Conservation (phyloP, 345 rosid species). For the Rhizophora apiculata region DNA sequence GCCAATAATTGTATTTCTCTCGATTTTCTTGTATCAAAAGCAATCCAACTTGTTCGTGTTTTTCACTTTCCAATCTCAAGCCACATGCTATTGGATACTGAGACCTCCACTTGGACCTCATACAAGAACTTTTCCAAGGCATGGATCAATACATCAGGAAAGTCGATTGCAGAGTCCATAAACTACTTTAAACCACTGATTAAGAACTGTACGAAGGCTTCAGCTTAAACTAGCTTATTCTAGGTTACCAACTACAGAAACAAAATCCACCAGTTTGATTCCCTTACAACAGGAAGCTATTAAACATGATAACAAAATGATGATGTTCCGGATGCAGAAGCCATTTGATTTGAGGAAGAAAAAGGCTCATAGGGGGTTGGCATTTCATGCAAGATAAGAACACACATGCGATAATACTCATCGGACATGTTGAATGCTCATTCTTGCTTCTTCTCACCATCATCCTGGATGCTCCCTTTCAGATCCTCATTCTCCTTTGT, state of each 20-base stretch:
- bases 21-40: too few species aligned
- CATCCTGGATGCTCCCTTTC: conserved; percentile 36
- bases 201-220: not conserved
- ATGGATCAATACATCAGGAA: too few species aligned
- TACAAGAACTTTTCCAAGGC: too few species aligned
- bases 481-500: conserved; percentile 68
- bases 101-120: too few species aligned
- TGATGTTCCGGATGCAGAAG: not conserved
- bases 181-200: conserved; percentile 4
- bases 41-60: too few species aligned
- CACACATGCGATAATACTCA: not conserved
- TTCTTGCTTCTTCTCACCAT: not conserved
- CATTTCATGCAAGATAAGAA: conserved; percentile 1
- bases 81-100: too few species aligned
- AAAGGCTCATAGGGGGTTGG: not conserved
- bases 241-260: conserved; percentile 3
- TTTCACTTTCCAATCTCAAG: too few species aligned
- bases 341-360: not conserved
- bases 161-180: not conserved
- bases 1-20: too few species aligned
- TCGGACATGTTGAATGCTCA: not conserved
- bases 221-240: conserved; percentile 1
- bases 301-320: not conserved
- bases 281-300: conserved; percentile 7
- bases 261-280: conserved; percentile 12